Evolutionary conservation across 176 grass and related monocot genomes (phyloP), one percentile per base, ranked within the genome.

Genomic region (Oropetium thomaeum): DNA sequence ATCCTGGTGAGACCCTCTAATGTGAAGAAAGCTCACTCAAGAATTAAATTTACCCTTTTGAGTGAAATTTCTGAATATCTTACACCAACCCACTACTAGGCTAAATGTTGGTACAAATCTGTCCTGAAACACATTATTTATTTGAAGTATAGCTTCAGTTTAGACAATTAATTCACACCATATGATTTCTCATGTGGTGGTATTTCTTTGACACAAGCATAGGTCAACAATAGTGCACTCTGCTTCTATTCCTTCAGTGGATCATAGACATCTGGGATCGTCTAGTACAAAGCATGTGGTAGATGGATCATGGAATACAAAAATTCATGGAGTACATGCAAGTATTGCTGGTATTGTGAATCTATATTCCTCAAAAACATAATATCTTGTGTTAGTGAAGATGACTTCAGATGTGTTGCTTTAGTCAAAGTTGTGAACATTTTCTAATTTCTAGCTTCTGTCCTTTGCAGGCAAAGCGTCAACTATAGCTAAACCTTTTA

Each of bases 211-310:
- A 32, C 28, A 72, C 13, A 59, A 58, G n/a, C 57, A 53, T 81
- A 69, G 82, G 48, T 81, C 78, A 52, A 78, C 78, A 38, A 40
- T 78, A 71, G 52, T 79, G 59, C 73, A 78, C 40, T 74, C 82
- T 82, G 16, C 83, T 78, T 17, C 73, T 68, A 76, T 85, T 45
- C n/a, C 62, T 47, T 54, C 67, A 31, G 79, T 74, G 78, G 78
- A 79, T 40, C 45, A 82, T 73, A 58, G 58, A 15, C 45, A 34
- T 69, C 5, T 26, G 39, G 51, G 12, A 2, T 82, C 63, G 23
- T 85, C 74, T 65, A 79, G 69, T 82, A 76, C 52, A 60, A 85
- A 77, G 41, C 70, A 63, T 73, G 14, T 42, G 16, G 27, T 67
- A 55, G 73, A 85, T 82, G 61, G 51, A 59, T 69, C 71, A n/a